Base-by-base conservation (phyloP, 2,329 filamentous ascomycete genomes). In the Spiromastix sp. region DNA sequence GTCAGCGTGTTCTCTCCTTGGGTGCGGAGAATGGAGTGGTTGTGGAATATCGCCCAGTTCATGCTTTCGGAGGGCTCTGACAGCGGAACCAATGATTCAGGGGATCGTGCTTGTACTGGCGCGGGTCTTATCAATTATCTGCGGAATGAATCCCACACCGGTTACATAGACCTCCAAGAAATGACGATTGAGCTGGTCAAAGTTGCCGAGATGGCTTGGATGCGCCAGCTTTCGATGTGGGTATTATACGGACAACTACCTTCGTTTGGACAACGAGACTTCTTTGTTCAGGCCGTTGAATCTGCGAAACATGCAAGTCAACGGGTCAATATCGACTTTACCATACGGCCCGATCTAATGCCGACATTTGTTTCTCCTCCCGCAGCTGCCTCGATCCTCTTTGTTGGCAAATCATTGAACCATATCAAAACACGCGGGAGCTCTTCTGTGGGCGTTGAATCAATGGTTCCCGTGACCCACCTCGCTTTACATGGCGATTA, bases 201-300 rank as follows among this genome's bases (percentile, higher is more conserved):
- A 10, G 67, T 85, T 15, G 87, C 86, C 0, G 89, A 98, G 61
- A 81, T 75, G 19, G 82, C 87, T 6, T 98, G 91, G 91, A 65
- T 96, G 51, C 83, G 85, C 56, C 86, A 94, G 52, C 70, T 93
- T 8, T 83, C 85, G 3, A 82, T 83, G 17, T 98, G 89, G 89
- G 71, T 96, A 6, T 61, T 96, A 10, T 93, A 94, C 55, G 91
- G 91, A 4, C 77, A 81, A 33, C 61, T 94, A 38, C 87, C 89
- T 1, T 72, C 71, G 10, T 79, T 84, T 53, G 85, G 85, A 2
- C 72, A 70, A 4, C 70, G 74, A n/a, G 89, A 96, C 58, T 96
- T 96, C 55, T 94, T 94, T 54, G 75, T 96, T 20, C 71, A 72
- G 22, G 51, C 68, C 32, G 54, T 55, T 17, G 50, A 55, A 26